Evolutionary conservation across 2,329 filamentous ascomycete genomes (phyloP), one percentile per base, ranked within the genome.

Genomic region (Stylonectria norvegica): DNA sequence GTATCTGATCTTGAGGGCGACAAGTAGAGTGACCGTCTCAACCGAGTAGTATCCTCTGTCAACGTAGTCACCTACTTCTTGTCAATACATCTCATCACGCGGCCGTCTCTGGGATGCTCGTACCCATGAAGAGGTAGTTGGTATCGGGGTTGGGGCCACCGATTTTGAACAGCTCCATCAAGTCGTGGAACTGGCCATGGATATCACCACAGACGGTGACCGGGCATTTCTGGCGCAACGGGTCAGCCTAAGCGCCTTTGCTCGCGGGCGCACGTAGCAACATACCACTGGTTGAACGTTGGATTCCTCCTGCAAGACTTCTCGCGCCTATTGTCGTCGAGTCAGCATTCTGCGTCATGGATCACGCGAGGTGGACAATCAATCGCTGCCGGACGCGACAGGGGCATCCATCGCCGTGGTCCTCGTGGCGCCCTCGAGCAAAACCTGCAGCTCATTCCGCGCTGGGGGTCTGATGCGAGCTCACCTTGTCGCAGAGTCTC

Each of bases 91-190:
- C 15, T 19, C 16, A 12, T 29, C 11, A 40, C 34, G 14, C 18
- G 20, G 11, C 19, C 20, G 11, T 20, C 33, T 14, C 10, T 32
- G 20, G 19, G 31, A 34, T 37, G 32, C 51, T 43, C 81, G 62
- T 71, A 93, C 89, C 90, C 89, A 98, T 97, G 74, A 97, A 97
- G 53, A 97, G 84, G 70, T 97, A 97, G 75, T 97, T 97, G 63
- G 93, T 97, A 69, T 98, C 93, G 53, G 93, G 93, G 64, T 95
- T 96, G 46, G 90, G 89, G 39, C 93, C 93, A 56, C 93, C 93
- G 67, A 98, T 97, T 73, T 95, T 94, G 79, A 98, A 98, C 38
- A 98, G 81, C 72, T 98, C 93, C 89, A 98, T 97, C 67, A 98
- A 72, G 64, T 98, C 93, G 69, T 97, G 91, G 67, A 97, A 97